Percentiles rank a stretch among this genome's conserved stretches.
phyloP scores from a whole-genome alignment of 2,329 filamentous ascomycete genomes.

The Pyrenochaeta sp. region DNA sequence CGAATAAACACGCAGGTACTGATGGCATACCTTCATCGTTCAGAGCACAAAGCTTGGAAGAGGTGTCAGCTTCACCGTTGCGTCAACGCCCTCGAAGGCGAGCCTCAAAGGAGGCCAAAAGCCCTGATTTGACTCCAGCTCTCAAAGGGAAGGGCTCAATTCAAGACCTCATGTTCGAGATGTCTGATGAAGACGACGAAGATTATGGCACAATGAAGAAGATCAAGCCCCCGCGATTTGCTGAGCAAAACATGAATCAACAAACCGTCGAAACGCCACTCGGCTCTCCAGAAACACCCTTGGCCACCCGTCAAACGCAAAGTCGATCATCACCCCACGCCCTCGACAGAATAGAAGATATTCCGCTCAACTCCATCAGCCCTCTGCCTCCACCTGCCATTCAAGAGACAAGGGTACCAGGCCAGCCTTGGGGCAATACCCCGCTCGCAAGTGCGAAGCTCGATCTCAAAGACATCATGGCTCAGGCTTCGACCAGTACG shows the following conservation, averaged over 20 bases:
- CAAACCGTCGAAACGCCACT: slow-evolving; percentile 15
- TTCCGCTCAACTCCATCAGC: slow-evolving; percentile 33
- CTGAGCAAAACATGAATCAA: slow-evolving; percentile 10
- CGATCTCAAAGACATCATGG: slow-evolving; percentile 81
- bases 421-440: slow-evolving; percentile 62
- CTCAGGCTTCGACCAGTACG: slow-evolving; percentile 61
- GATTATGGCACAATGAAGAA: slow-evolving; percentile 12
- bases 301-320: slow-evolving; percentile 28
- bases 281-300: slow-evolving; percentile 35
- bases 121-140: slow-evolving; percentile 70
- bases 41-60: slow-evolving; percentile 72
- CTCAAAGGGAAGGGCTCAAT: slow-evolving; percentile 74
- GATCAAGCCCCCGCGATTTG: slow-evolving; percentile 37
- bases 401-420: slow-evolving; percentile 38
- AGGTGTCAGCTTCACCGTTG: slow-evolving; percentile 60
- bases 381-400: slow-evolving; percentile 27
- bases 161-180: slow-evolving; percentile 87
- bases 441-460: slow-evolving; percentile 69
- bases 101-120: slow-evolving; percentile 59
- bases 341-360: slow-evolving; percentile 8
- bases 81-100: slow-evolving; percentile 53
- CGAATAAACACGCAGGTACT: slow-evolving; percentile 68
- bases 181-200: slow-evolving; percentile 78
- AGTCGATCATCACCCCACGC: slow-evolving; percentile 23
- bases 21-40: slow-evolving; percentile 71